Conservation (phyloP, 805 yeast species). For the Naumovozyma castellii region DNA sequence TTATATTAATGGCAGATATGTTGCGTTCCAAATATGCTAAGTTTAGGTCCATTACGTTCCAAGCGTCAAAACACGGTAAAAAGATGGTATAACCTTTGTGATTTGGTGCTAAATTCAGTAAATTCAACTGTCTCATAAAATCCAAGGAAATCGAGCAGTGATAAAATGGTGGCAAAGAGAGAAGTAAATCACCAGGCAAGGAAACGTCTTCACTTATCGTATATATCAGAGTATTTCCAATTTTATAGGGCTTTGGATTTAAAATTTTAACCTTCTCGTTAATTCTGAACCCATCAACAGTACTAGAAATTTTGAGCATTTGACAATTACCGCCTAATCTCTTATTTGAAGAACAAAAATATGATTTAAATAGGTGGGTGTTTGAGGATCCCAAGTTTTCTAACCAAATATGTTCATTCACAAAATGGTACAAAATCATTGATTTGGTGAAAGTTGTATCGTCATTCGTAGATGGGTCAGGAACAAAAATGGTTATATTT, state of each 20-base stretch:
- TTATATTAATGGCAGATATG: constrained; percentile 37
- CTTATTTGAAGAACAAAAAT: constrained; percentile 44
- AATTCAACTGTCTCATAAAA: constrained; percentile 42
- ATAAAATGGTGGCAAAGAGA: constrained; percentile 53
- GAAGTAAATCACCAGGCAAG: constrained; percentile 55
- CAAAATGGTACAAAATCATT: constrained; percentile 55
- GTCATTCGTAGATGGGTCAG: constrained; percentile 29
- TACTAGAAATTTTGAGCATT: constrained; percentile 38
- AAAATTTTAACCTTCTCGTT: constrained; percentile 48
- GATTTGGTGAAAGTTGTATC: constrained; percentile 31
- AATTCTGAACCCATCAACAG: constrained; percentile 28
- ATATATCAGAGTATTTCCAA: constrained; percentile 63
- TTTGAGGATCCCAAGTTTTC: constrained; percentile 8
- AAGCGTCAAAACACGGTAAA: constrained; percentile 67
- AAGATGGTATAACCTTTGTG: constrained; percentile 62
- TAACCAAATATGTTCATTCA: constrained; percentile 13
- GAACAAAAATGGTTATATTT: constrained; percentile 48
- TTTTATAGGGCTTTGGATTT: constrained; percentile 33
- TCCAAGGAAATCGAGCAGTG: constrained; percentile 58
- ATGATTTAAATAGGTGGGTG: constrained; percentile 36
- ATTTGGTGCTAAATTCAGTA: constrained; percentile 46
- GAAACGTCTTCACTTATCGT: constrained; percentile 49
- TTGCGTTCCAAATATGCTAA: constrained; percentile 49
- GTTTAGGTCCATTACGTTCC: constrained; percentile 56
- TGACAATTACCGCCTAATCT: constrained; percentile 56